Evolutionary conservation across 2,329 filamentous ascomycete genomes (phyloP).

Genomic region (Colletotrichum spinosum): DNA sequence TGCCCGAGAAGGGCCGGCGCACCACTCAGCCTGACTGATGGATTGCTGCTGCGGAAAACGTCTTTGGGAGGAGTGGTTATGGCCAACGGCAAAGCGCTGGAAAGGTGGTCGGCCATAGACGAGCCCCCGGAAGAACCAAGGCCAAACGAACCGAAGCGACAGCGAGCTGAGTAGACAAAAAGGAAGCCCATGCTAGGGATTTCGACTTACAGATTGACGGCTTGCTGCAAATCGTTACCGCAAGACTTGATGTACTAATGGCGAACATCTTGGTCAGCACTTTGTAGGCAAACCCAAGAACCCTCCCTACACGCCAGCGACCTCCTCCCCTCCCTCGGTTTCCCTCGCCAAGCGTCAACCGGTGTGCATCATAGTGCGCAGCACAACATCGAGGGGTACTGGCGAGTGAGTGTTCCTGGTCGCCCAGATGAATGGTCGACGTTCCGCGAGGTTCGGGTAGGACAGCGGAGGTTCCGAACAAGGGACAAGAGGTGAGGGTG

Average conservation of each 20-base stretch:
- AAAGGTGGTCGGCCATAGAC: slow-evolving; percentile 8
- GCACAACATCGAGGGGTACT: slow-evolving; percentile 16
- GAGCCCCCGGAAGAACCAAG: slow-evolving; percentile 9
- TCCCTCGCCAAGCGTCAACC: too few species aligned
- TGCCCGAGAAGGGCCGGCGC: slow-evolving; percentile 42
- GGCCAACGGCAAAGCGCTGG: neutral
- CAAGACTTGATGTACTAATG: slow-evolving; percentile 60
- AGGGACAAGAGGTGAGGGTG: slow-evolving; percentile 7
- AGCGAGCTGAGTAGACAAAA: slow-evolving; percentile 7
- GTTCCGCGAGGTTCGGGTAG: slow-evolving; percentile 3
- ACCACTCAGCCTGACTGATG: slow-evolving; percentile 27
- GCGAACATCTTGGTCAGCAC: slow-evolving; percentile 31
- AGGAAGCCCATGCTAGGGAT: slow-evolving; percentile 37
- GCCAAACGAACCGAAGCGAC: slow-evolving; percentile 16
- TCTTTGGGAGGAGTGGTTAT: slow-evolving; percentile 21
- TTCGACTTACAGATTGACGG: slow-evolving; percentile 67
- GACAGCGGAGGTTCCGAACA: slow-evolving; percentile 2
- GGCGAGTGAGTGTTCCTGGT: slow-evolving; percentile 23
- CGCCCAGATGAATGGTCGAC: slow-evolving; percentile 7
- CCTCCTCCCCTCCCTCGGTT: too few species aligned
- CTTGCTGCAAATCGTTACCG: slow-evolving; percentile 64
- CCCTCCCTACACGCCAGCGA: too few species aligned
- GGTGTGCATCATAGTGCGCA: neutral
- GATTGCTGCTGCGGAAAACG: slow-evolving; percentile 19
- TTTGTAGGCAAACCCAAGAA: slow-evolving; percentile 2